Conservation (phyloP, 2,329 filamentous ascomycete genomes). For the Cercospora janseana region DNA sequence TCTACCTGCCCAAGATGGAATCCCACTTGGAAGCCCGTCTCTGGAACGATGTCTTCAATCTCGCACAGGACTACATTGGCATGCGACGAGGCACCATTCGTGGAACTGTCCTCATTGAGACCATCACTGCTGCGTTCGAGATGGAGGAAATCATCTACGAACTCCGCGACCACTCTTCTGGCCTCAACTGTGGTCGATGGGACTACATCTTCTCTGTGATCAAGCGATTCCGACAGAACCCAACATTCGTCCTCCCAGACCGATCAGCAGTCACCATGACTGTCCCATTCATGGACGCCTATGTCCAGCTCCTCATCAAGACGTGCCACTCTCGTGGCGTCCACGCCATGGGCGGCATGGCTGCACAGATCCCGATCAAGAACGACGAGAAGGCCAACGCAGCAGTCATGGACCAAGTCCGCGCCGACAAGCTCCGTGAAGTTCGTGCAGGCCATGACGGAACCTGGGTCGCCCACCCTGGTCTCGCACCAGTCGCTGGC, state of each 20-base stretch:
- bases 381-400: constrained; percentile 64
- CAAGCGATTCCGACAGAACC: constrained; percentile 97
- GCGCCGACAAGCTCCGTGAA: constrained; percentile 93
- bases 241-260: constrained; percentile 89
- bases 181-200: constrained; percentile 97
- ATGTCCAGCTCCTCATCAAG: constrained; percentile 95
- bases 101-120: constrained; percentile 94
- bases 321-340: constrained; percentile 95
- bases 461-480: constrained; percentile 96
- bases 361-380: constrained; percentile 98
- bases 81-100: constrained; percentile 89
- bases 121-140: constrained; percentile 95
- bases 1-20: constrained; percentile 95
- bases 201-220: constrained; percentile 99
- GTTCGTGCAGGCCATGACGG: constrained; percentile 93
- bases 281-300: constrained; percentile 95
- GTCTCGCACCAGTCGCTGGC: constrained; percentile 79
- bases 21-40: constrained; percentile 93
- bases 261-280: constrained; percentile 94
- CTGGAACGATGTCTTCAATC: constrained; percentile 98
- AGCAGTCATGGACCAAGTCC: constrained; percentile 48
- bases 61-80: constrained; percentile 88
- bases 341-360: constrained; percentile 99
- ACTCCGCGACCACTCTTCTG: constrained; percentile 91
- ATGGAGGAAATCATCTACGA: constrained; percentile 99